phyloP scores from a whole-genome alignment of 2,329 filamentous ascomycete genomes.

The Geoglossum cookeanum region DNA sequence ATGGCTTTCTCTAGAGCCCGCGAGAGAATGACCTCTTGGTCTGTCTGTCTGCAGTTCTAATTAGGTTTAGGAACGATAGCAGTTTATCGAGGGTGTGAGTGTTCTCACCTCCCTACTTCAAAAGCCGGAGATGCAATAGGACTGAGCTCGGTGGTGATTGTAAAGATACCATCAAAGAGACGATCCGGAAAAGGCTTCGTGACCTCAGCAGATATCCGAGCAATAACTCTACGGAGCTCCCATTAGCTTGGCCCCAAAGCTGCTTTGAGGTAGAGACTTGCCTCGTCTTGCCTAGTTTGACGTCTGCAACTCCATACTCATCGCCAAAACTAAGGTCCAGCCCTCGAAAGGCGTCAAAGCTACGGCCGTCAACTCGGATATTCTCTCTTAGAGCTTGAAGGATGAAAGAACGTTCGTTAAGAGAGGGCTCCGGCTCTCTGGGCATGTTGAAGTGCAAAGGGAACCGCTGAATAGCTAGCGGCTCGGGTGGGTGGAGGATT shows the following conservation, averaged over 20 bases:
- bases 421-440: constrained; percentile 75
- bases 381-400: constrained; percentile 63
- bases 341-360: constrained; percentile 59
- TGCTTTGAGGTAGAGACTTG: constrained; percentile 20
- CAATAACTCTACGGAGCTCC: constrained; percentile 43
- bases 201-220: constrained; percentile 74
- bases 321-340: constrained; percentile 69
- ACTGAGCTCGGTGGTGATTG: constrained; percentile 74
- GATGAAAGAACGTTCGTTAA: constrained; percentile 76
- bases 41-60: constrained; percentile 39
- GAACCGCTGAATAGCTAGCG: too few relatives aligned
- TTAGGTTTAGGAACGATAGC: not conserved
- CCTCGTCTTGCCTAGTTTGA: constrained; percentile 80
- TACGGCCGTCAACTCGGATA: constrained; percentile 66
- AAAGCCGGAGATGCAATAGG: constrained; percentile 85
- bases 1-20: constrained; percentile 86
- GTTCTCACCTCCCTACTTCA: constrained; percentile 54
- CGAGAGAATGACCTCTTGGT: constrained; percentile 69
- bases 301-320: constrained; percentile 77
- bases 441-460: constrained; percentile 42
- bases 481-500: too few relatives aligned
- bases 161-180: constrained; percentile 90
- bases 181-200: constrained; percentile 70
- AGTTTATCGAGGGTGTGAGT: not conserved
- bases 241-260: not conserved